Evolutionary conservation across 495 filamentous ascomycete genomes (phyloP), one percentile per base, ranked within the genome.

Genomic region (Aspergillus panamensis): DNA sequence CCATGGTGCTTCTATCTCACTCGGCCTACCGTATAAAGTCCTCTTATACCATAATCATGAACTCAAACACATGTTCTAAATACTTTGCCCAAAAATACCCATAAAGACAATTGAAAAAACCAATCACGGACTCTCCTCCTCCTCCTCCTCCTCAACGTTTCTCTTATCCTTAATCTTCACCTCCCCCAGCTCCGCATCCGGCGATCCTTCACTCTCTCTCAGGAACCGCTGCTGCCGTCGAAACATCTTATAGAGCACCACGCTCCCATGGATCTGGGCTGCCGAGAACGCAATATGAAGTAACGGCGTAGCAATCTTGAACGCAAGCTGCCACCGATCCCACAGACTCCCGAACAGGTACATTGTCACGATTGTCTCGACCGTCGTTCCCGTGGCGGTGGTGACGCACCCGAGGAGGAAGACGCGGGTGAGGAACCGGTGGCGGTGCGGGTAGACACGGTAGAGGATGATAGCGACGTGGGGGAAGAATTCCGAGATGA

Each of bases 381-480:
- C 65, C 1, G 67, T 44, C 5, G 78, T 81, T 1, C 76, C 77
- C 1, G 57, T 61, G 3, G 78, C 66, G 4, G 77, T 81, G 3
- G 72, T 70, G 43, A 77, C 52, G 42, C 61, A 70, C 5, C 75
- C 73, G 2, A 69, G 32, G 8, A 66, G 50, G 56, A 80, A 80
- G 42, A 80, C 53, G 1, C 67, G 68, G n/a, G 59, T 61, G 51
- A 80, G 74, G 54, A 80, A 78, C 0, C 53, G 54, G 60, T 79
- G 78, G 3, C 60, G 62, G 1, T 61, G 51, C 0, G 77, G 75
- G 53, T 70, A 74, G 14, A 78, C 49, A 6, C 77, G 74, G 60
- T 80, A 80, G 10, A 80, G 69, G 42, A 80, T 76, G 55, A 80
- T 80, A 17, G 77, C 72, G 48, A 80, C 53, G 37, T 81, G 78